Evolutionary conservation across 2,329 filamentous ascomycete species (phyloP), one percentile per base, ranked within the genome.

Genomic region (Dendryphion nanum): DNA sequence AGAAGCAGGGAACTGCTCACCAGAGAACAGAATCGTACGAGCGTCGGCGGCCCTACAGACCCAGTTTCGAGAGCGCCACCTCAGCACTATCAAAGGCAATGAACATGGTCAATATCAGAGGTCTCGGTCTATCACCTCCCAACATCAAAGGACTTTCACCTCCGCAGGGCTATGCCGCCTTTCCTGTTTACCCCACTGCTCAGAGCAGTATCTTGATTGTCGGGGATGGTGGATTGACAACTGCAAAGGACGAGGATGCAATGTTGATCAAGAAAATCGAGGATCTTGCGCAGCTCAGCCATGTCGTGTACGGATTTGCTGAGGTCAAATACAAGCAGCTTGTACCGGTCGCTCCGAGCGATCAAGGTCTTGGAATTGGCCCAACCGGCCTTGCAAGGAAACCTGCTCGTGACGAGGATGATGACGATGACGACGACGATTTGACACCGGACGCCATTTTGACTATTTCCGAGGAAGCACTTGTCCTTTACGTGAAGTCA

Each of bases 281-380:
- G 63, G 90, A 97, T 53, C 85, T 88, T 48, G 93, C 93, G 2
- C 93, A 89, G 20, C 79, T 90, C 26, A 96, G 90, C 59, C 90
- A 98, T 63, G 93, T 96, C 31, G 90, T 98, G 3, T 98, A 90
- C 63, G 90, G 91, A 3, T 97, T 98, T 66, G 93, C 93, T 5
- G 91, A 98, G 68, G 91, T 98, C 59, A 98, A 98, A 67, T 96
- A 94, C 68, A 93, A 94, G 66, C 93, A 98, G 66, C 77, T 98
- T n/a, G 81, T 96, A 34, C 93, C 93, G 3, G 72, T 93, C 30
- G 82, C 88, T 1, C 93, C 91, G 1, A 79, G 78, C 49, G 82
- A 87, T 33, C 81, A 85, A 50, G 82, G 81, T 5, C 75, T 89
- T 4, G 83, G 84, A 5, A 70, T 74, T 30, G 70, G 69, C 34